These are phyloP conservation scores for Cystofilobasidium capitatum DNA, from an alignment of 768 basidiomycete species.

Conservation along the genomic window DNA sequence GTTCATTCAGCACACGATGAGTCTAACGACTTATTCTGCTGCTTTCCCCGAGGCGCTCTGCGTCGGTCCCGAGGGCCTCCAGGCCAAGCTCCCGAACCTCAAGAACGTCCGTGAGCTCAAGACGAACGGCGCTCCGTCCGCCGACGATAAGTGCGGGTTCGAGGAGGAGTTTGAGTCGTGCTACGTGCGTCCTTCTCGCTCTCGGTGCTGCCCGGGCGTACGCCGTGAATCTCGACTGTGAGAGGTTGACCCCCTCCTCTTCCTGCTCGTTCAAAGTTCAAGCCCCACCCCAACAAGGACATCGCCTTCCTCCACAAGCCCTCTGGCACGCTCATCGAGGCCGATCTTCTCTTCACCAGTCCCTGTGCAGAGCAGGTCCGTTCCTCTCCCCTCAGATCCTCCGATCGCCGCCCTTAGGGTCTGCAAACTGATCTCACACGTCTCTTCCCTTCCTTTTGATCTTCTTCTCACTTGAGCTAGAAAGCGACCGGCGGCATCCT, in stretches of 20 bases:
- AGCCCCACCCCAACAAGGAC: conserved; percentile 57
- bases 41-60: conserved; percentile 37
- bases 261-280: conserved; percentile 46
- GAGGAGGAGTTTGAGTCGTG: conserved; percentile 45
- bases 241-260: background rate
- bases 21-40: conserved; percentile 5
- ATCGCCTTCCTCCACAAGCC: conserved; percentile 67
- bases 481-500: conserved; percentile 4
- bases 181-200: conserved; percentile 14
- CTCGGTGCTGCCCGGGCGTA: background rate
- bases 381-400: background rate
- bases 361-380: conserved; percentile 61
- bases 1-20: conserved; percentile 5
- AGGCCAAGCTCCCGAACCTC: conserved; percentile 40
- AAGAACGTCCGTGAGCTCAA: conserved; percentile 51
- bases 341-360: conserved; percentile 74
- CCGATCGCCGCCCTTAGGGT: background rate
- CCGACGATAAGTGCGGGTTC: conserved; percentile 53
- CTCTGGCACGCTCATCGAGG: conserved; percentile 64
- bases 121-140: conserved; percentile 4
- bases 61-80: conserved; percentile 55
- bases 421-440: background rate
- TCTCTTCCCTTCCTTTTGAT: background rate
- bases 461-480: background rate
- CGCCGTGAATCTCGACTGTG: too few species aligned